phyloP scores from a whole-genome alignment of 176 grass and related monocot genomes.

The Calamus simplicifolius region DNA sequence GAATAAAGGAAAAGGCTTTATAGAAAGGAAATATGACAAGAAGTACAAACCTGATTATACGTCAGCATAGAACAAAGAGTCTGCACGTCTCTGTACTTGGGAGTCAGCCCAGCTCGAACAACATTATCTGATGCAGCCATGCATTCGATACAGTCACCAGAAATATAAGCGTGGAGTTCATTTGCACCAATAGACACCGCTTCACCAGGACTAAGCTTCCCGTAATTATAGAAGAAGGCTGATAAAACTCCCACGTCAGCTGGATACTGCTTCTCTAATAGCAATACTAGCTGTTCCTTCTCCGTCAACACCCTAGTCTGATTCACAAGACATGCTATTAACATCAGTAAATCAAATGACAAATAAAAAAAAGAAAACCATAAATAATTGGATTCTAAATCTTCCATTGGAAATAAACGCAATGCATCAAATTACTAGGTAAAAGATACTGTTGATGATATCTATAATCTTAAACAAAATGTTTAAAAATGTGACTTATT shows the following conservation, averaged over 20 bases:
- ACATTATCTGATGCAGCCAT: conserved; percentile 94
- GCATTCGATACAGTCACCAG: conserved; percentile 81
- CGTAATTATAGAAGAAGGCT: conserved; percentile 70
- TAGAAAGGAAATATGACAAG: background rate
- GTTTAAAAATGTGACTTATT: too few species aligned
- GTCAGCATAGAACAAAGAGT: conserved; percentile 90
- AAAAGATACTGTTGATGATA: too few species aligned
- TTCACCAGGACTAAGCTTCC: conserved; percentile 77
- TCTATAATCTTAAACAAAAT: too few species aligned
- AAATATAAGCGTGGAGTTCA: conserved; percentile 85
- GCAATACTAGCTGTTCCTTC: conserved; percentile 66
- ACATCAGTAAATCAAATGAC: too few species aligned
- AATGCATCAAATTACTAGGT: too few species aligned
- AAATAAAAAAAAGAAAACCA: too few species aligned
- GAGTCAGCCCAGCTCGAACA: conserved; percentile 81
- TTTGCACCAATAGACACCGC: conserved; percentile 72
- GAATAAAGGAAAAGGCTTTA: too few species aligned
- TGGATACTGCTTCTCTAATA: conserved; percentile 53
- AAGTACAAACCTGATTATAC: conserved; percentile 58
- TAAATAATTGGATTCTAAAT: too few species aligned
- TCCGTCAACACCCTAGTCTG: conserved; percentile 69
- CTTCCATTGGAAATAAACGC: too few species aligned
- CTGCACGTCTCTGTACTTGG: conserved; percentile 78
- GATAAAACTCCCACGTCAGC: conserved; percentile 77
- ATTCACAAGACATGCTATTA: conserved; percentile 3